These are phyloP conservation scores for Syzygium oleosum DNA, from an alignment of 345 rosid genomes.

Conservation along the genomic window DNA sequence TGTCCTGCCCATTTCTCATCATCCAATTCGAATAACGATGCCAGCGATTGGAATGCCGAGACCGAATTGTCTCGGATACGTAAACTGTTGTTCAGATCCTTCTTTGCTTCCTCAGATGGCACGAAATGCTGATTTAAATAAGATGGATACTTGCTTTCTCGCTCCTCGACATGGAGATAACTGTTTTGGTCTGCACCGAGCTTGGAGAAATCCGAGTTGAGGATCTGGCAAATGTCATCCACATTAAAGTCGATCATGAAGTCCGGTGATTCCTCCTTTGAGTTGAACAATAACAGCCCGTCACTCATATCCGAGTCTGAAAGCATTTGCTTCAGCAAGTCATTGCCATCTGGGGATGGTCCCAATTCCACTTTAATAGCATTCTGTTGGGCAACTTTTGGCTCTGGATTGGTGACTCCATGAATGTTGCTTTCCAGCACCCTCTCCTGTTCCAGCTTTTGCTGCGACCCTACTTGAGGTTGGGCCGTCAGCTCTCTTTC, in stretches of 20 bases:
- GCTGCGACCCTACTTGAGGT: neutral
- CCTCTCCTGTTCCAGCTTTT: neutral
- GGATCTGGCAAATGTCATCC: constrained; percentile 23
- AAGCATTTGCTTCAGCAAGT: neutral
- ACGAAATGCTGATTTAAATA: neutral
- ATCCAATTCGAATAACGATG: neutral
- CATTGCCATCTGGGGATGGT: neutral
- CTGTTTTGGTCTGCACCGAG: neutral
- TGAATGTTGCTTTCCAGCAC: neutral
- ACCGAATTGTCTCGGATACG: neutral
- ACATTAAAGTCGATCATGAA: constrained; percentile 11
- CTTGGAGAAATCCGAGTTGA: constrained; percentile 7
- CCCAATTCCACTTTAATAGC: too few relatives aligned
- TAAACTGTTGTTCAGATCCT: neutral
- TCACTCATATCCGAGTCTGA: neutral
- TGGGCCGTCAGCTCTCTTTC: neutral
- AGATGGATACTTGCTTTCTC: neutral
- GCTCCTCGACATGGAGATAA: neutral
- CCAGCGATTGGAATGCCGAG: neutral
- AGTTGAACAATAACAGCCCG: neutral
- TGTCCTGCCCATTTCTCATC: neutral
- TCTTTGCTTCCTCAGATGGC: neutral
- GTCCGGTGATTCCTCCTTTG: neutral
- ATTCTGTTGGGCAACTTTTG: neutral
- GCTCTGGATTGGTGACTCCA: neutral